Evolutionary conservation across 768 basidiomycete genomes (phyloP), one percentile per base, ranked within the genome.

Genomic region (Leccinum rimulosum): DNA sequence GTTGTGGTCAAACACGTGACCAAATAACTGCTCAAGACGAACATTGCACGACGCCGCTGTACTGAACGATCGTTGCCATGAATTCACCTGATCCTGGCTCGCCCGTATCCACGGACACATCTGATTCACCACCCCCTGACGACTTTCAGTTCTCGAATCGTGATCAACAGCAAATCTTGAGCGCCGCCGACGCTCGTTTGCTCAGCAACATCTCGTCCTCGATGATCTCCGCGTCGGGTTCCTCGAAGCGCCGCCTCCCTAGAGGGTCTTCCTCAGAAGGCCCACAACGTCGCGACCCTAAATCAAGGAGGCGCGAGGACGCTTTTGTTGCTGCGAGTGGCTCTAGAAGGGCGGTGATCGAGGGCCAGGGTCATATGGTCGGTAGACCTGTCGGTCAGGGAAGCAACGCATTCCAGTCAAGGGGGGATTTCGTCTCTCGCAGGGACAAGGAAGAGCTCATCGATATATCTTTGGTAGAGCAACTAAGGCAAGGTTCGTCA

Each of bases 401-500:
- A 53, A 50, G 62, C 51, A 67, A 58, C 56, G 38, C 70, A 10
- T 60, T 64, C 49, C 64, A 71, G 59, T 67, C 69, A 30, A 71
- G 67, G 52, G 72, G 72, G 43, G 78, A 81, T 40, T 71, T 71
- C 35, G 70, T 72, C 19, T 72, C 70, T n/a, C 82, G 78, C 67
- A 72, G 80, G 57, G 82, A 85, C 54, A 84, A 83, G 61, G 82
- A 83, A 47, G 84, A 85, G 19, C 72, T 85, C 54, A 72, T 84
- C 53, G 84, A 85, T 68, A 62, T 69, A 38, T 63, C 73, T 54
- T 57, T 83, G 22, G 82, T 83, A 31, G 84, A 85, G 14, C 77
- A 74, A 61, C 69, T 85, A 52, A 79, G 84, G 66, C 84, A 82
- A 77, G 83, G 84, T 82, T 57, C 28, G 73, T 64, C 14, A 49